Evolutionary conservation across 805 yeast genomes (phyloP).

Genomic region (Scheffersomyces lignosus): DNA sequence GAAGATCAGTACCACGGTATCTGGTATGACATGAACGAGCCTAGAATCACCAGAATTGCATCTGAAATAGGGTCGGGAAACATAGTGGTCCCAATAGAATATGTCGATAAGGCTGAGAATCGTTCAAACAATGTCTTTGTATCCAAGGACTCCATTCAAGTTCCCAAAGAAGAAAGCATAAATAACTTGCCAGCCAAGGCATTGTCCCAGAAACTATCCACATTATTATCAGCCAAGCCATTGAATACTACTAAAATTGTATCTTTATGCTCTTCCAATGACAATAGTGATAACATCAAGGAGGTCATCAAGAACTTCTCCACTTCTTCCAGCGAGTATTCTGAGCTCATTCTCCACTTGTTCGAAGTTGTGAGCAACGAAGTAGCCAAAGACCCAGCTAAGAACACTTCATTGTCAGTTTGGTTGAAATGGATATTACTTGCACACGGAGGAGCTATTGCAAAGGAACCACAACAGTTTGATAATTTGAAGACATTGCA

Average conservation of each 20-base stretch:
- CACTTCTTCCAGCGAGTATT: slow-evolving; percentile 16
- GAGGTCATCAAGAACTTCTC: slow-evolving; percentile 37
- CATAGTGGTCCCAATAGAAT: slow-evolving; percentile 10
- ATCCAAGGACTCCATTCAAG: slow-evolving; percentile 14
- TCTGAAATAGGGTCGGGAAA: slow-evolving; percentile 13
- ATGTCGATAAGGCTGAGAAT: slow-evolving; percentile 5
- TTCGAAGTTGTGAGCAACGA: slow-evolving; percentile 27
- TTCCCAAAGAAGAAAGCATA: slow-evolving; percentile 19
- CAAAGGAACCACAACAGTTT: slow-evolving; percentile 51
- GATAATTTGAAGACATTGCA: slow-evolving; percentile 59
- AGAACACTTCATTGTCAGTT: slow-evolving; percentile 30
- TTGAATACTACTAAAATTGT: slow-evolving; percentile 15
- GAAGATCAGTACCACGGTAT: slow-evolving; percentile 37
- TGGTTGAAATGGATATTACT: slow-evolving; percentile 87
- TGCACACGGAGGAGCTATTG: slow-evolving; percentile 64
- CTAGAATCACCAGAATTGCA: slow-evolving; percentile 20
- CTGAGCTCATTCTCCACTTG: slow-evolving; percentile 18
- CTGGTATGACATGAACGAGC: slow-evolving; percentile 33
- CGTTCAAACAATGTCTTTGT: slow-evolving; percentile 7
- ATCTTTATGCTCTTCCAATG: slow-evolving; percentile 27
- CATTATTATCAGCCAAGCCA: slow-evolving; percentile 10
- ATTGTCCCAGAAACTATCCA: slow-evolving; percentile 17
- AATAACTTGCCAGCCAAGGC: slow-evolving; percentile 23
- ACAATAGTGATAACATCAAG: slow-evolving; percentile 31
- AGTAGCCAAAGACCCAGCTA: slow-evolving; percentile 29